Evolutionary conservation across 2,329 filamentous ascomycete genomes (phyloP).

Genomic region (Elsinoe arachidis): DNA sequence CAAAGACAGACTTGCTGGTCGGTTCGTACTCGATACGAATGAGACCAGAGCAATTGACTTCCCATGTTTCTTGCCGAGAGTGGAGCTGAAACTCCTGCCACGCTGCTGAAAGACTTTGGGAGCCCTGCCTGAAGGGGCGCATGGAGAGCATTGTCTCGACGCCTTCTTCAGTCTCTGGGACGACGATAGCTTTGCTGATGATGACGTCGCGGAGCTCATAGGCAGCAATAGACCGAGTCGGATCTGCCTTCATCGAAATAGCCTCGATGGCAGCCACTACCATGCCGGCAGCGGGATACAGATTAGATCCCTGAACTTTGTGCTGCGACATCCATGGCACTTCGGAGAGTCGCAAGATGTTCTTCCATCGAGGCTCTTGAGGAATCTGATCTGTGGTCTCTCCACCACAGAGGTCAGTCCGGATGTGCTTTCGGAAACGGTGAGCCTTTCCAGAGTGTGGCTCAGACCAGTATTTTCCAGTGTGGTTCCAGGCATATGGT

Average conservation of each 20-base stretch:
- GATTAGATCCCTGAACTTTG: constrained; percentile 22
- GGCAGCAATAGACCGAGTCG: background rate
- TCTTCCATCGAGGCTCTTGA: constrained; percentile 21
- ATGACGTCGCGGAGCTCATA: constrained; percentile 8
- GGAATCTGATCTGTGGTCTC: constrained; percentile 9
- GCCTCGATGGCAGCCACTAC: constrained; percentile 20
- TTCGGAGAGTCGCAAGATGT: constrained; percentile 21
- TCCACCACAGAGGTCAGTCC: constrained; percentile 7
- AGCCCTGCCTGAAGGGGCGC: background rate
- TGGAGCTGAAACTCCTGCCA: background rate
- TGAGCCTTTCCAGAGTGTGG: constrained; percentile 11
- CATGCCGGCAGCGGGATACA: constrained; percentile 27
- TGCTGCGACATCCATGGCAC: constrained; percentile 29
- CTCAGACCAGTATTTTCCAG: constrained; percentile 16
- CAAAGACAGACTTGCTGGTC: background rate
- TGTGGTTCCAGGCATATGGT: constrained; percentile 17
- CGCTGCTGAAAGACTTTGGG: background rate
- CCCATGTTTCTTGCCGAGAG: background rate
- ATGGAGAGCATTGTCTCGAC: background rate
- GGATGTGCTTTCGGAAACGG: constrained; percentile 9
- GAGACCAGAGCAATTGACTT: background rate
- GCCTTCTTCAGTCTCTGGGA: background rate
- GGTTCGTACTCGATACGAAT: background rate
- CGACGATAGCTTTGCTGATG: constrained; percentile 2
- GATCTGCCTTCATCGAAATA: background rate